Evolutionary conservation across 1,284 basidiomycete species (phyloP), one percentile per base, ranked within the genome.

Genomic region (Rhodotorula glutinis): DNA sequence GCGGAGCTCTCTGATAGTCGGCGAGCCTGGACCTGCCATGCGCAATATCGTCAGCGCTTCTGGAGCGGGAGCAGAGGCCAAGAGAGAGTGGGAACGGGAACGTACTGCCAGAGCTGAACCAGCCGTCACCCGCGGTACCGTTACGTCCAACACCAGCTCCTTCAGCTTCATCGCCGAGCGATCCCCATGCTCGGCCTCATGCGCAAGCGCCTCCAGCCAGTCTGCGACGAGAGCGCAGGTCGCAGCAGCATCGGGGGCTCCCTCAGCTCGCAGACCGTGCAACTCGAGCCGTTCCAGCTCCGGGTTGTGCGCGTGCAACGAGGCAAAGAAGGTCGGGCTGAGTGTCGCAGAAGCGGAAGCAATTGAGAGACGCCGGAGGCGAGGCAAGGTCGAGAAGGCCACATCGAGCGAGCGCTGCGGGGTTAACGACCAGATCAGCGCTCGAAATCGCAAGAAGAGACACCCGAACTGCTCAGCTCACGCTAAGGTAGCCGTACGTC

Each of bases 161-260:
- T 14, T 2, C 2, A 56, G 47, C 38, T 1, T 19, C 13, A n/a
- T 9, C n/a, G 38, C 53, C 9, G 25, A 25, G 8, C 5, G 3
- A 2, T 25, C 16, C 8, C 40, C 49, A 7, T 19, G 2, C 40
- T 10, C 49, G 5, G 0, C 49, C 30, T 53, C 53, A 3, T 30
- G 19, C 30, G 9, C 19, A 14, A 23, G 19, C 53, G 30, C 30
- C 21, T 13, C 23, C 27, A 62, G 14, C 46, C 53, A 62, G 3
- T 62, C 60, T 8, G 46, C 53, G 8, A 56, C 19, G n/a, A 62
- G 30, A 25, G 27, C 44, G 17, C 38, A 19, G 16, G 53, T 56
- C 13, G 25, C 46, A 1, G 19, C 46, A 0, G 60, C 60, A 3
- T 27, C 19, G 30, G n/a, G n/a, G n/a, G 25, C 21, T 8, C 21